Evolutionary conservation across 2,329 filamentous ascomycete genomes (phyloP).

Genomic region (Nigrospora osmanthi): DNA sequence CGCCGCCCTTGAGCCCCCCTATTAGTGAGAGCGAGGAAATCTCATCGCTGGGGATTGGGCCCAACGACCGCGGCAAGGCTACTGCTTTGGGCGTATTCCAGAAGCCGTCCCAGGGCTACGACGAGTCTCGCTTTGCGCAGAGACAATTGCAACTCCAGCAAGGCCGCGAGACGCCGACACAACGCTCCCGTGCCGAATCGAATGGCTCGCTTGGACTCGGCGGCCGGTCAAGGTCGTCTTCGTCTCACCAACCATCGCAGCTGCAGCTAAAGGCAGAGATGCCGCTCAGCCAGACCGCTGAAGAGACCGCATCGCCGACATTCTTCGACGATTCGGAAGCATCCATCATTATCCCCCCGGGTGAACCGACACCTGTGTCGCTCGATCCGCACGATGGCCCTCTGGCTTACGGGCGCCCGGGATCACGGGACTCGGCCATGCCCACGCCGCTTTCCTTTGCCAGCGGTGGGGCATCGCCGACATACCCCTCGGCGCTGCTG

Average conservation of each 20-base stretch:
- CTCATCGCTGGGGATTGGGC: conserved; percentile 57
- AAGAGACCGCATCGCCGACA: conserved; percentile 25
- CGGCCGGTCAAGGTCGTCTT: conserved; percentile 38
- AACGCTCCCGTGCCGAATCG: conserved; percentile 36
- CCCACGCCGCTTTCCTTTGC: conserved; percentile 33
- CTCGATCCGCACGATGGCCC: no score
- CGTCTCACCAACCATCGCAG: conserved; percentile 29
- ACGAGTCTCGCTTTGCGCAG: conserved; percentile 78
- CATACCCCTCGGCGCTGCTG: conserved; percentile 12
- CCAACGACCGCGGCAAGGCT: conserved; percentile 54
- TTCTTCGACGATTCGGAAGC: conserved; percentile 36
- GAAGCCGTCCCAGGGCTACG: conserved; percentile 68
- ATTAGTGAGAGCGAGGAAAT: conserved; percentile 67
- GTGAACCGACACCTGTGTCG: no score
- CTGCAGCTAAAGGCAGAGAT: conserved; percentile 19
- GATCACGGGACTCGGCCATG: conserved; percentile 34
- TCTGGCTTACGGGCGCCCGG: no score
- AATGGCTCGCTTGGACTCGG: conserved; percentile 28
- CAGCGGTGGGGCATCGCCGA: conserved; percentile 8
- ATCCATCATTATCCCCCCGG: conserved; percentile 12
- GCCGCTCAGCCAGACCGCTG: conserved; percentile 17
- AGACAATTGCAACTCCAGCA: conserved; percentile 75
- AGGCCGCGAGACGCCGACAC: conserved; percentile 56
- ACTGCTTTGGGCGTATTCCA: conserved; percentile 35
- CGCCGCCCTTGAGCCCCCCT: conserved; percentile 57